Percentiles rank a stretch among this genome's conserved stretches.
phyloP scores from a whole-genome alignment of 352 stramenopile species.

The Globisporangium echinulatum region DNA sequence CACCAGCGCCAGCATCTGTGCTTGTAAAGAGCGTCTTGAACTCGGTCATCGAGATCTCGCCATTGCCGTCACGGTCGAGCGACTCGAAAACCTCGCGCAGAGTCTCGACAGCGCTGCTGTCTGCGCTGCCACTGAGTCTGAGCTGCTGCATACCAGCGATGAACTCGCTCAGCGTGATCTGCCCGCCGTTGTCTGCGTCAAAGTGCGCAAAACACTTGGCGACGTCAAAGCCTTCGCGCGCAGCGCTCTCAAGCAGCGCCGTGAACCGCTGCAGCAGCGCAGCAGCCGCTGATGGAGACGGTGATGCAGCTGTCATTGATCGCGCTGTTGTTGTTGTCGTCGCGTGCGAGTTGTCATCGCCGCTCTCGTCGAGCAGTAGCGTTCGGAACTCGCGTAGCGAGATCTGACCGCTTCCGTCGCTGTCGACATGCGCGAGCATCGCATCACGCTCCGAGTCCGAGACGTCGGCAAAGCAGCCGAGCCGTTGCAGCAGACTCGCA shows the following conservation, averaged over 20 bases:
- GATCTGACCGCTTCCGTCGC: constrained; percentile 46
- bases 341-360: neutral
- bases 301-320: neutral
- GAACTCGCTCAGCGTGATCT: constrained; percentile 53
- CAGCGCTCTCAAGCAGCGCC: constrained; percentile 33
- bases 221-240: constrained; percentile 41
- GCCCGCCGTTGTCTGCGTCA: constrained; percentile 51
- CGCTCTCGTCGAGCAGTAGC: constrained; percentile 18
- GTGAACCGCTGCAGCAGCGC: constrained; percentile 31
- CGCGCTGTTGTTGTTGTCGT: neutral
- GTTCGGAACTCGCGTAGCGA: constrained; percentile 51
- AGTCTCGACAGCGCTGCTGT: constrained; percentile 26
- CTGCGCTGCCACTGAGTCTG: constrained; percentile 6
- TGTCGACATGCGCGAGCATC: constrained; percentile 41
- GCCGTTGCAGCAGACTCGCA: constrained; percentile 28
- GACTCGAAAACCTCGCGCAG: constrained; percentile 35
- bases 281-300: neutral
- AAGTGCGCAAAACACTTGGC: constrained; percentile 75
- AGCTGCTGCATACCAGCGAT: constrained; percentile 27
- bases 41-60: constrained; percentile 49
- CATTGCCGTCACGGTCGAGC: constrained; percentile 62
- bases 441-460: constrained; percentile 28
- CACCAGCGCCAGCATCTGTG: neutral
- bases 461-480: constrained; percentile 46
- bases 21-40: constrained; percentile 52